Evolutionary conservation across 2,329 filamentous ascomycete species (phyloP), one percentile per base, ranked within the genome.

Genomic region (Huntiella abstrusa): DNA sequence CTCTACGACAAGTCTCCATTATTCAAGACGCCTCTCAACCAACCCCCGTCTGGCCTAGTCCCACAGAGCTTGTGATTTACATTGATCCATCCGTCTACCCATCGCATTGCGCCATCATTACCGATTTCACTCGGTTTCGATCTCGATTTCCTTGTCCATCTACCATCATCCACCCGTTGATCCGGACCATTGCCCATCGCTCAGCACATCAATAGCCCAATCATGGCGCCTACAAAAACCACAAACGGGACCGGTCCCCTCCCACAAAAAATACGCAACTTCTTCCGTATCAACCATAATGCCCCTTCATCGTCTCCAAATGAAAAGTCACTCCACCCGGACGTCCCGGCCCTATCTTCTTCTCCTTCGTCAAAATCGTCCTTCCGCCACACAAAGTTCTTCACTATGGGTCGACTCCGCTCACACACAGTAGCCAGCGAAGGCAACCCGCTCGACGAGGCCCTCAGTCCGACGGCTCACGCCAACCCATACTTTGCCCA

Each of bases 401-500:
- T 94, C 56, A 80, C 82, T 55, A 84, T 92, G 58, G 81, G 81
- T 58, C 81, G 88, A 55, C 85, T 88, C 59, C 78, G 88, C 56
- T 92, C 86, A 33, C 80, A 83, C 50, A 96, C 88, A 19, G 83
- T 92, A 48, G 84, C 84, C 54, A 94, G 86, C 63, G 88, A 95
- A 64, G 87, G 87, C 55, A 86, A 95, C 59, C 75, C 80, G 49
- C 71, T 95, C 53, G 88, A 95, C 54, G 87, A 95, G 61, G 70
- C 75, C 51, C 71, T 93, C 57, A 94, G 87, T 58, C 91, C 91
- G 19, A 96, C 86, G 4, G 88, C 87, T 44, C 78, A 88, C 58
- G 88, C 86, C 53, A 98, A 98, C 60, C 91, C 91, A 13, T 98
- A 98, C 64, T 98, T 96, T 62, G 83, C 79, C 54, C 91, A 96